Evolutionary conservation across 1,139 yeast species (phyloP), one percentile per base, ranked within the genome.

Genomic region (Wickerhamomyces sp.): DNA sequence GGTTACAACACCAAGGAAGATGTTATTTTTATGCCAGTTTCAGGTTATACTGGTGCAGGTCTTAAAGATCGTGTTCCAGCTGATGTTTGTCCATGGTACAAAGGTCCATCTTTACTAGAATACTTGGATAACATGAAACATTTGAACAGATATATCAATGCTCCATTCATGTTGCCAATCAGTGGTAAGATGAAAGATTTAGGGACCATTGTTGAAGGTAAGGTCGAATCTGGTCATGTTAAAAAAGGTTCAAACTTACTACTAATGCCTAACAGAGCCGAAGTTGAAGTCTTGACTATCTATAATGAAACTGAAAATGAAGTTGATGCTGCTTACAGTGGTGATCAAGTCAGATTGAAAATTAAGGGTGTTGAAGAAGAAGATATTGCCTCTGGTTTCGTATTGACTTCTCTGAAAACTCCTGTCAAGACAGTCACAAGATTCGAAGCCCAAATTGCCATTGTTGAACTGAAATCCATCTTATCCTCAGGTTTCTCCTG

Each of bases 201-300:
- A 75, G 99, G 99, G 67, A 89, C 98, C 41, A 80, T 93, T 54
- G 93, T 94, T 45, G 99, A 93, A 71, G 99, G 99, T 68, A 93
- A 93, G 75, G 86, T 93, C 63, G 99, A 91, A 73, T 83, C 95
- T 46, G 99, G 99, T 44, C 91, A 86, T 62, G 75, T 93, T 55
- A 87, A 82, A 69, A 90, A 88, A 73, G 87, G 88, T 57, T 76
- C 78, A 52, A 74, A 71, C 50, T 76, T 94, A 54, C 66, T 91
- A 55, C 71, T 93, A 69, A 93, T 94, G 99, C 99, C 99, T 54
- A 90, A 88, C 73, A 87, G 80, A 67, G 73, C 78, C 43, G 66
- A 78, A 27, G 86, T 93, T 51, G 99, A 93, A 70, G 93, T 93
- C 32, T 71, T 86, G 49, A 78, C 91, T 44, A 86, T 93, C 57